Base-by-base conservation (phyloP, 2,329 filamentous ascomycete genomes). In the Neurospora crassa region DNA sequence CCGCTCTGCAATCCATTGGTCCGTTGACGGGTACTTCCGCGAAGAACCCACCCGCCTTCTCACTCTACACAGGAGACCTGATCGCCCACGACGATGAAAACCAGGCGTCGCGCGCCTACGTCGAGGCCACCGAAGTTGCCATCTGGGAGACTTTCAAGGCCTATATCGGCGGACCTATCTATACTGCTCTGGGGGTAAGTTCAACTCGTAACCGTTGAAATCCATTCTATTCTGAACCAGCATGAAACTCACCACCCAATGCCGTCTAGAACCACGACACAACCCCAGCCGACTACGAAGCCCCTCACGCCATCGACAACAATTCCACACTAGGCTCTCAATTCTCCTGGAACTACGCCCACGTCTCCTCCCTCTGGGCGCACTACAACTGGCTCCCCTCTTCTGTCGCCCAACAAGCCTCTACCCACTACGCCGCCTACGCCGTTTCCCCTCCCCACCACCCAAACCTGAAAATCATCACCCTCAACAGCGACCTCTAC, bases 261-360 rank as follows among this genome's bases (percentile, higher is more conserved):
- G 41, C 41, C 16, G 18, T 6, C 41, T 42, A 42, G 43, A 47
- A 89, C 73, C 87, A 89, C 71, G 87, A 89, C 75, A 84, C 82
- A 12, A 86, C 82, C 71, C 86, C 87, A 1, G 82, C 84, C 70
- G 84, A 83, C 29, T 84, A 87, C 37, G 84, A 87, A 74, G 81
- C 83, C 7, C 85, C 86, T 2, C 84, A 88, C 73, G 83, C 77
- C 40, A 78, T 89, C 10, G 86, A 86, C 10, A 63, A 71, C n/a
- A 71, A 76, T 45, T 86, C 84, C 0, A 80, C 81, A 0, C 79
- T 89, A 1, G 85, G 86, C 1, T 78, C 84, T 72, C 87, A 89
- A 74, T 83, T 86, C 73, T 86, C 83, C 69, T 89, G 87, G 87
- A 87, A 88, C 74, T 88, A 85, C 74, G 80, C 87, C 37, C 86